These are phyloP conservation scores for Tetracentron sinense DNA, from an alignment of 164 flowering plant genomes.

Conservation along the genomic window DNA sequence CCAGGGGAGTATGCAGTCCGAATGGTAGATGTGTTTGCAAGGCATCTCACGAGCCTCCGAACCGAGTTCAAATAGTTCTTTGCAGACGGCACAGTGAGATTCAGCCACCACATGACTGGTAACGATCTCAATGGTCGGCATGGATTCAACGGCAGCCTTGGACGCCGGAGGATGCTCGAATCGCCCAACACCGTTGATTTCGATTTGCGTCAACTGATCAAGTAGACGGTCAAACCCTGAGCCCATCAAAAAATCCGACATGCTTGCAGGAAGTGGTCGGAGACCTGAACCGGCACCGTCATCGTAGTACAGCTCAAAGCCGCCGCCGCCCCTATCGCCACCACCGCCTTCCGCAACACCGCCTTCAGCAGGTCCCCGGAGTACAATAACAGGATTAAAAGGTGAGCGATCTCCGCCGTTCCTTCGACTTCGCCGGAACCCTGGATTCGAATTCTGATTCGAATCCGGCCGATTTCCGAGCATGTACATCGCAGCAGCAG, in stretches of 20 bases:
- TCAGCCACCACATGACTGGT: conserved; percentile 34
- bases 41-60: conserved; percentile 75
- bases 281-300: conserved; percentile 73
- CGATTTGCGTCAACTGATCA: conserved; percentile 67
- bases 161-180: conserved; percentile 65
- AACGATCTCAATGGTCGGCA: conserved; percentile 55
- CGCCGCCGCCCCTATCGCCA: conserved; percentile 25
- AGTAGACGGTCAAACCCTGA: conserved; percentile 74
- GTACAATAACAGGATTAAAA: conserved; percentile 73
- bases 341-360: conserved; percentile 14
- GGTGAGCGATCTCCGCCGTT: conserved; percentile 49
- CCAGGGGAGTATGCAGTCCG: conserved; percentile 83
- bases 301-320: conserved; percentile 64
- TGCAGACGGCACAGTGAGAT: conserved; percentile 67
- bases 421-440: conserved; percentile 42
- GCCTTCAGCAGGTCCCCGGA: conserved; percentile 45
- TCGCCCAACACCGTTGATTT: conserved; percentile 43
- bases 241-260: conserved; percentile 69
- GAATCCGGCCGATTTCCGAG: conserved; percentile 24
- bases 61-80: conserved; percentile 53
- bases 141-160: conserved; percentile 62
- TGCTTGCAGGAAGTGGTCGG: conserved; percentile 58
- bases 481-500: conserved; percentile 45
- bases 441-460: conserved; percentile 16
- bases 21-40: too few relatives aligned